A percentile compares a stretch with the other conserved stretches of the same genome.
Conservation (phyloP, 2,329 filamentous ascomycete species). For the Botrytis cinerea region DNA sequence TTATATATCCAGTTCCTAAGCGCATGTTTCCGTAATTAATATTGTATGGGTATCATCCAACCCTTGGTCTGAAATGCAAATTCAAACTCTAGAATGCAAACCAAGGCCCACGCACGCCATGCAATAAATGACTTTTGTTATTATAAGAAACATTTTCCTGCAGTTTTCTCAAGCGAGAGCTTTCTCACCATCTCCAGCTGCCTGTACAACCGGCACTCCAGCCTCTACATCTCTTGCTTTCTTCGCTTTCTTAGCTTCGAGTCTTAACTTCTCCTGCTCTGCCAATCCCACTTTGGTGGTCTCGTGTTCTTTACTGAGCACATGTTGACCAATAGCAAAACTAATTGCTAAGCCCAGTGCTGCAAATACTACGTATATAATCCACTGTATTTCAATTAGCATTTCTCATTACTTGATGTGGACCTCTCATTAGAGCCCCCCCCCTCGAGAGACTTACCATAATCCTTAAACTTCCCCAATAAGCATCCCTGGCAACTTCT, state of each 20-base stretch:
- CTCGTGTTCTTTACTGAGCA: slow-evolving; percentile 52
- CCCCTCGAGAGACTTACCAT: slow-evolving; percentile 27
- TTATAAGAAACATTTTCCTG: not conserved
- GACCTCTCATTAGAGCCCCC: too few species aligned
- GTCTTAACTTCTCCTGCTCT: slow-evolving; percentile 34
- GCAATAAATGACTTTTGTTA: not conserved
- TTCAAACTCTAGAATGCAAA: not conserved
- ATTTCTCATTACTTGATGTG: not conserved
- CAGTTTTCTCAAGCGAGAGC: not conserved
- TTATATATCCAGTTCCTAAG: not conserved
- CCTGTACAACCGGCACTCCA: slow-evolving; percentile 8
- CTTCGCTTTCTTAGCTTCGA: slow-evolving; percentile 29
- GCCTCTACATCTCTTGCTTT: slow-evolving; percentile 18
- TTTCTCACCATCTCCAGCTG: slow-evolving; percentile 18
- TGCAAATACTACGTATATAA: slow-evolving; percentile 39
- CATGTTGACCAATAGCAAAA: slow-evolving; percentile 47
- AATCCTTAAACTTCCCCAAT: slow-evolving; percentile 34
- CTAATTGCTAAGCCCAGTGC: slow-evolving; percentile 45
- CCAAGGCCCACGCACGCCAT: not conserved
- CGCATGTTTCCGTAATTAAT: not conserved
- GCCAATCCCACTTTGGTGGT: slow-evolving; percentile 52
- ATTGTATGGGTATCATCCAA: not conserved
- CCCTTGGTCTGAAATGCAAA: not conserved
- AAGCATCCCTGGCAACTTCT: slow-evolving; percentile 34
- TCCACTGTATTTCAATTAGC: slow-evolving; percentile 31